phyloP scores from a whole-genome alignment of 139 green algal species.

The Coccomyxa sp. region DNA sequence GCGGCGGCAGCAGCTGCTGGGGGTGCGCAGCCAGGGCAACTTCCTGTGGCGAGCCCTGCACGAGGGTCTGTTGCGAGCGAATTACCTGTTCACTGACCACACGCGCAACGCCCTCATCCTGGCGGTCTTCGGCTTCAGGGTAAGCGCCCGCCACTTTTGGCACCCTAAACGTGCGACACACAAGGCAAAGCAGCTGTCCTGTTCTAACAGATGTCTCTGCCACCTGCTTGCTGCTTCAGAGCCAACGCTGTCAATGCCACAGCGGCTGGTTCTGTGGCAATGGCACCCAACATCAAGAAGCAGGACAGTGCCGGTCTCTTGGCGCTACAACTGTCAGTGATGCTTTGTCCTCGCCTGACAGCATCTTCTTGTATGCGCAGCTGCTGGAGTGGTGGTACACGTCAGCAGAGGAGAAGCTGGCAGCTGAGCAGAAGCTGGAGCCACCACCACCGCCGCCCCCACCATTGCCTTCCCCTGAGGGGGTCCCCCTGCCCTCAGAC shows the following conservation, averaged over 20 bases:
- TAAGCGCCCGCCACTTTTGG: neutral
- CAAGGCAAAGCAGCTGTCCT: neutral
- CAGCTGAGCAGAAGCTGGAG: constrained; percentile 36
- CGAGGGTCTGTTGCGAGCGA: constrained; percentile 25
- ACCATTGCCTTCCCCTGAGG: constrained; percentile 28
- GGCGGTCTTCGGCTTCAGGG: constrained; percentile 89
- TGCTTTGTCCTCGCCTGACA: neutral
- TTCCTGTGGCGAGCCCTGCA: constrained; percentile 11
- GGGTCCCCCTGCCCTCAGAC: constrained; percentile 66
- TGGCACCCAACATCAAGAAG: too few relatives aligned
- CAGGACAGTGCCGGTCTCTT: too few relatives aligned
- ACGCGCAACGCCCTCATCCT: constrained; percentile 65
- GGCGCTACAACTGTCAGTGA: neutral
- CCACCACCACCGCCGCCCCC: constrained; percentile 51
- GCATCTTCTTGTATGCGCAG: constrained; percentile 17
- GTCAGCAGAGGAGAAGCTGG: constrained; percentile 70
- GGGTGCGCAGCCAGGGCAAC: neutral
- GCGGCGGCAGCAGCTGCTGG: constrained; percentile 6
- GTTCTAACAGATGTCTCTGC: too few relatives aligned
- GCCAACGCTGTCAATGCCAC: neutral
- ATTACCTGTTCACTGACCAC: constrained; percentile 50
- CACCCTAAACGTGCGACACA: neutral
- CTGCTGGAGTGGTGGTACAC: constrained; percentile 94
- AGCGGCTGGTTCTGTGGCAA: too few relatives aligned
- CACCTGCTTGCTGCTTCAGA: neutral